Conservation (phyloP, 495 filamentous ascomycete genomes). For the Talaromyces liani region DNA sequence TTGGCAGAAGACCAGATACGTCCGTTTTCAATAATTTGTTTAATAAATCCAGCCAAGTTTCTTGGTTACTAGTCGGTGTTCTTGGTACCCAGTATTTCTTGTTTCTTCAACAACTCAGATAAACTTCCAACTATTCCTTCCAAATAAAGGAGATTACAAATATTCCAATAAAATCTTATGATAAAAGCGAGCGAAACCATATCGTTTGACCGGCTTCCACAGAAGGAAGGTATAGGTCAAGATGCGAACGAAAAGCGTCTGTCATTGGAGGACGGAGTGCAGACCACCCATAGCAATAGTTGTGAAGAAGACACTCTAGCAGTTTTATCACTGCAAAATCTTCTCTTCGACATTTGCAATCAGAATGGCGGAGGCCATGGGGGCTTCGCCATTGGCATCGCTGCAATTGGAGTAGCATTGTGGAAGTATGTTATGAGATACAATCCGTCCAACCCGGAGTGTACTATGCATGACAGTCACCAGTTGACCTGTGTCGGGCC, state of each 20-base stretch:
- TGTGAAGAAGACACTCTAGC: conserved; percentile 20
- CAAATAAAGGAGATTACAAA: not conserved
- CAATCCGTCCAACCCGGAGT: conserved; percentile 87
- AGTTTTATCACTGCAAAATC: conserved; percentile 27
- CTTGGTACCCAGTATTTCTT: not conserved
- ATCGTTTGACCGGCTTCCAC: not conserved
- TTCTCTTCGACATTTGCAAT: conserved; percentile 42
- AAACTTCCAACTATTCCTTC: not conserved
- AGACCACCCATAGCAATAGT: not conserved
- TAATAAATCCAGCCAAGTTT: not conserved
- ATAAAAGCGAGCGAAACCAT: not conserved
- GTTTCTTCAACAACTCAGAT: not conserved
- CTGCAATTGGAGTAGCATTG: conserved; percentile 79
- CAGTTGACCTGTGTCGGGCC: too few relatives aligned
- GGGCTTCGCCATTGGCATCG: conserved; percentile 86
- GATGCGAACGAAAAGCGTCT: not conserved
- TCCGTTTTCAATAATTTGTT: not conserved
- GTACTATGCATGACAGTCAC: too few relatives aligned
- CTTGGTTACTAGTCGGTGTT: not conserved
- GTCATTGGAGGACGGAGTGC: not conserved
- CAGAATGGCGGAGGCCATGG: conserved; percentile 42
- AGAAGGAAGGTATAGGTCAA: not conserved
- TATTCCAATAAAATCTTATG: not conserved
- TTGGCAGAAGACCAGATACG: not conserved
- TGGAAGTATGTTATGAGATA: conserved; percentile 90